phyloP scores from a whole-genome alignment of 1,284 basidiomycete species.

The Puccinia brachypodii region DNA sequence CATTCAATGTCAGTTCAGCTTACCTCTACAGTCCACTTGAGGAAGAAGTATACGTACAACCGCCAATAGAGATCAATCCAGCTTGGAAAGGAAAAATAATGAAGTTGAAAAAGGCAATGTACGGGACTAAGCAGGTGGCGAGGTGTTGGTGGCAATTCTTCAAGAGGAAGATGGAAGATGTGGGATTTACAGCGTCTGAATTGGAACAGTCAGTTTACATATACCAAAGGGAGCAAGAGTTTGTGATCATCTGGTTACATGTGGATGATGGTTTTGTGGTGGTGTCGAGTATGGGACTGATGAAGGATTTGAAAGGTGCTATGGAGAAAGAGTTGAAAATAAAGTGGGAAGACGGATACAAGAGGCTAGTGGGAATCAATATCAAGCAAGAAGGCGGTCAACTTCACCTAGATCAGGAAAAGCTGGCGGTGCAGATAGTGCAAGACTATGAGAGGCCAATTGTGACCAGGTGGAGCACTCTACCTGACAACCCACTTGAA shows the following conservation, averaged over 20 bases:
- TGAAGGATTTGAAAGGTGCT: not conserved
- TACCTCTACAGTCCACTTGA: constrained; percentile 1
- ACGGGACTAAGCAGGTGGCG: constrained; percentile 2
- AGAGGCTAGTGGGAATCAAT: not conserved
- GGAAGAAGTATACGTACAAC: too few relatives aligned
- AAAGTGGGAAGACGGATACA: not conserved
- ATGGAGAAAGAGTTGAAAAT: not conserved
- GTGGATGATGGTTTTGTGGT: not conserved
- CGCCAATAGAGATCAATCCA: not conserved
- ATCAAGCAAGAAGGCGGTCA: not conserved
- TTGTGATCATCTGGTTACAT: too few relatives aligned
- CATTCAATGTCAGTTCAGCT: not conserved
- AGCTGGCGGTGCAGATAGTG: not conserved
- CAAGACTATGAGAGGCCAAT: not conserved
- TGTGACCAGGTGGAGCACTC: not conserved
- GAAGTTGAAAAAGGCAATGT: not conserved
- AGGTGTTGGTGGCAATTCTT: not conserved
- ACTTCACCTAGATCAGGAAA: not conserved
- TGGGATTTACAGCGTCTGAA: not conserved
- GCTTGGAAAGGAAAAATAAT: not conserved
- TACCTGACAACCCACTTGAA: not conserved
- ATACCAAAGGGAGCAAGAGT: not conserved
- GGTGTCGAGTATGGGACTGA: not conserved
- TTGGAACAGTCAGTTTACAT: not conserved
- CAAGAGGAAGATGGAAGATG: not conserved